Percentiles rank a stretch among this genome's conserved stretches.
phyloP scores from a whole-genome alignment of 768 basidiomycete species.

The Tephrocybe sp. region DNA sequence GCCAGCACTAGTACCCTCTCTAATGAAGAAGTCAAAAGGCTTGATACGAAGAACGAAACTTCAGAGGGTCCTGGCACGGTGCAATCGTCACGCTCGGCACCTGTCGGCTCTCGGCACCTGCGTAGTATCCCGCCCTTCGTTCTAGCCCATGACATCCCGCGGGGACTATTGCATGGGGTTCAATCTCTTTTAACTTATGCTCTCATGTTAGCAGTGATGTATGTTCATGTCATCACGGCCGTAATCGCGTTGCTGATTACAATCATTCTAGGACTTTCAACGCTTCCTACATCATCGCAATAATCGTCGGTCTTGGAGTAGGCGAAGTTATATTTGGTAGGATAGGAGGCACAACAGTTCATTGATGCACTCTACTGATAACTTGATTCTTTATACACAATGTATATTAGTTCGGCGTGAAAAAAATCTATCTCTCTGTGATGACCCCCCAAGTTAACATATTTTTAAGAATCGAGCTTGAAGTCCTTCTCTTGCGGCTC shows the following conservation, averaged over 20 bases:
- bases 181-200: slow-evolving; percentile 63
- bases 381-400: no score
- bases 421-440: no score
- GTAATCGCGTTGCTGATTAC: slow-evolving; percentile 2
- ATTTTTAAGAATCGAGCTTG: no score
- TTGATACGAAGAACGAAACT: no score
- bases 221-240: slow-evolving; percentile 23
- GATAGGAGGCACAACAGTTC: slow-evolving; percentile 27
- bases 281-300: slow-evolving; percentile 69
- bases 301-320: slow-evolving; percentile 65
- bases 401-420: no score
- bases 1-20: no score
- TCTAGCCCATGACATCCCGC: slow-evolving; percentile 60
- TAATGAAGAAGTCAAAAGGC: no score
- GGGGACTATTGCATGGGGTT: slow-evolving; percentile 62
- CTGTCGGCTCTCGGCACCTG: no score
- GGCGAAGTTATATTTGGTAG: slow-evolving; percentile 76
- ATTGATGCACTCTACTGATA: neutral
- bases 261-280: slow-evolving; percentile 70
- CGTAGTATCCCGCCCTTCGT: slow-evolving; percentile 53
- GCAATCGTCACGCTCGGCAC: no score
- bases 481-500: no score
- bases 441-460: no score
- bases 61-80: no score
- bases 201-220: slow-evolving; percentile 86